These are phyloP conservation scores for Diatrype stigma DNA, from an alignment of 2,329 filamentous ascomycete genomes.

Conservation along the genomic window DNA sequence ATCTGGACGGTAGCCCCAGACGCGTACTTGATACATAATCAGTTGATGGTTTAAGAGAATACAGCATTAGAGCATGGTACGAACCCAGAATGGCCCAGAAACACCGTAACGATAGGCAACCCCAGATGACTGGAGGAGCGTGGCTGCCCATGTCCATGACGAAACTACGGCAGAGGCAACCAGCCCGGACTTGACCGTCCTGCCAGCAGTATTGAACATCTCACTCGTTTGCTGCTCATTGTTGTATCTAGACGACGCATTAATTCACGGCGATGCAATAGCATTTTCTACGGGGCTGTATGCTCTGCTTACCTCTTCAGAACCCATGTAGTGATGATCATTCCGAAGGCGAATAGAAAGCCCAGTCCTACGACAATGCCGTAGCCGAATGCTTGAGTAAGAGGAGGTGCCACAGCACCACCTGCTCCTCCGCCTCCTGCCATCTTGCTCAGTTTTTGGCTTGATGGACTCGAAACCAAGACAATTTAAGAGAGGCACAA, in stretches of 20 bases:
- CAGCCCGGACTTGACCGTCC: conserved; percentile 81
- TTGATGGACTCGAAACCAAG: not conserved
- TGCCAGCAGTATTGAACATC: conserved; percentile 83
- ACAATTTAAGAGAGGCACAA: not conserved
- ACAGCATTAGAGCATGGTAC: not conserved
- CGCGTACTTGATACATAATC: conserved; percentile 40
- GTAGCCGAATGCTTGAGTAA: conserved; percentile 64
- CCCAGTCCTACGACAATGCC: conserved; percentile 71
- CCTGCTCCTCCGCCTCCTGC: conserved; percentile 3
- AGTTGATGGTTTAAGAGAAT: not conserved
- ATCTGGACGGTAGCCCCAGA: conserved; percentile 75
- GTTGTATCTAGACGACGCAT: conserved; percentile 25
- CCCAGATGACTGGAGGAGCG: conserved; percentile 68
- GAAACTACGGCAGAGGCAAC: conserved; percentile 83
- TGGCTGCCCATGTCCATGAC: conserved; percentile 88
- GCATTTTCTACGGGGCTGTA: too few species aligned
- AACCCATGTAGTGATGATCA: conserved; percentile 67
- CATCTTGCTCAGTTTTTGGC: not conserved
- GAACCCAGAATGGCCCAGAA: conserved; percentile 47
- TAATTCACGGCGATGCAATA: too few species aligned
- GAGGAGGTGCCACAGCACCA: conserved; percentile 19
- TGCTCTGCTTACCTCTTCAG: conserved; percentile 49
- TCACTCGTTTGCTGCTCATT: conserved; percentile 77
- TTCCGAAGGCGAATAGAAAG: conserved; percentile 66
- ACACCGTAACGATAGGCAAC: conserved; percentile 78